Evolutionary conservation across 2,329 filamentous ascomycete genomes (phyloP).

Genomic region (Furcasterigmium furcatum): DNA sequence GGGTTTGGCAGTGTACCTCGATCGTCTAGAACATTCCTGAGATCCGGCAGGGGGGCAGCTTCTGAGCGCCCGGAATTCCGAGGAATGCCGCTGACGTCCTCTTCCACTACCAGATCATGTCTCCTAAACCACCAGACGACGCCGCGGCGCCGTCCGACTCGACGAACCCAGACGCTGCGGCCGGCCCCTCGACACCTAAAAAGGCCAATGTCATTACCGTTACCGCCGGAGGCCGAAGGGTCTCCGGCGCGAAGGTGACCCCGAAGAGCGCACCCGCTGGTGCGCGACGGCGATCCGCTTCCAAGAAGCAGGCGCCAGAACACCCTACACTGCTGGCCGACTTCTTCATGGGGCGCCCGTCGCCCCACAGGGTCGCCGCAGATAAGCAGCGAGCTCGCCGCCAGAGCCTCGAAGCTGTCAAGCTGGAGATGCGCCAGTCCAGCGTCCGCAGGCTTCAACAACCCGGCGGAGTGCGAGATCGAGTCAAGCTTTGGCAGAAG

Average conservation of each 20-base stretch:
- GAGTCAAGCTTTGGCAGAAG: conserved; percentile 83
- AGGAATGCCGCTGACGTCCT: conserved; percentile 6
- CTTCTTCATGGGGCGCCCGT: conserved; percentile 55
- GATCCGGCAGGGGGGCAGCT: background rate
- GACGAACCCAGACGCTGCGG: background rate
- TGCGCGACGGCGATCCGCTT: conserved; percentile 26
- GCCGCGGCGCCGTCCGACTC: conserved; percentile 7
- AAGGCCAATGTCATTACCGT: conserved; percentile 7
- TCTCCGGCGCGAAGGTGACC: conserved; percentile 14
- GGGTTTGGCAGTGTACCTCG: background rate
- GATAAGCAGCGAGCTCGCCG: conserved; percentile 52
- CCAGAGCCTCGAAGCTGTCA: conserved; percentile 47
- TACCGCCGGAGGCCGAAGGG: conserved; percentile 7
- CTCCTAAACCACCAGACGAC: conserved; percentile 12
- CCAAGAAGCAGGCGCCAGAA: conserved; percentile 35
- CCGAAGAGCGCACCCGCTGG: conserved; percentile 41
- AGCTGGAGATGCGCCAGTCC: conserved; percentile 51
- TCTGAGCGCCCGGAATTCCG: background rate
- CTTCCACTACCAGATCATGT: conserved; percentile 12
- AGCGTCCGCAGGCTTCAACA: conserved; percentile 56
- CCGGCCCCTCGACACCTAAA: conserved; percentile 1
- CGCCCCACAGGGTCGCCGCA: conserved; percentile 51
- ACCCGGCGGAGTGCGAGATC: conserved; percentile 68
- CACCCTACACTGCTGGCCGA: conserved; percentile 49
- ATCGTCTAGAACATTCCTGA: background rate